Base-by-base conservation (phyloP, 83 land plant genomes). In the Thuja plicata region DNA sequence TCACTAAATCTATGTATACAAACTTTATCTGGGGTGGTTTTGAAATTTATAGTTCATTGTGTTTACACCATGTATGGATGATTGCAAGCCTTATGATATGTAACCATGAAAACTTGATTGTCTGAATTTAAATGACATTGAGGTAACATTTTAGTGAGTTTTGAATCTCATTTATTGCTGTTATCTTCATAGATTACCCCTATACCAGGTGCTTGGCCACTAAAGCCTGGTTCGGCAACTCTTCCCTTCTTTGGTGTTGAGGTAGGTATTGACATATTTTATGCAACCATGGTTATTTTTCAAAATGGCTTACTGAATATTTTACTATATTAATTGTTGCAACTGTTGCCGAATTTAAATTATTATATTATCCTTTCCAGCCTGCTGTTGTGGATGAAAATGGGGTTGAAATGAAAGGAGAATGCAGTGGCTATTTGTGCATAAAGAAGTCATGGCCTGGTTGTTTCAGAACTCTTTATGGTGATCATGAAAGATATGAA, bases 151-250 rank as follows among this genome's bases (percentile, higher is more conserved):
- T 19, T 60, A 88, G 46, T 73, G 60, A 84, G 12, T 1, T 83
- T 37, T 55, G 34, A 27, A 46, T 83, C 86, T 83, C 86, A 83
- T 83, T 83, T 83, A 15, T 54, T 52, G 21, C 15, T 50, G 86
- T 15, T 84, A 60, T 84, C 17, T 32, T 78, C 90, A 60, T 92
- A 98, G 99, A 97, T 98, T 45, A 97, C 98, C 35, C 99, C 99
- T 80, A 76, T 98, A 74, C 99, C 99, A n/a, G 99, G 99, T 90
- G 97, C 98, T 30, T 98, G 99, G 99, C 95, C 97, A 32, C 97
- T 94, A 92, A 98, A 98, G 89, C 99, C 99, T 84, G 99, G 99
- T 54, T 98, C 99, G 54, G 99, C 99, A 41, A 98, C 99, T 73
- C 92, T 96, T 88, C 99, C 99, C 27, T 98, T 98, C 91, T 97